Evolutionary conservation across 192 early-diverging fungal genomes (phyloP).

Genomic region (Backusella liffmaniae): DNA sequence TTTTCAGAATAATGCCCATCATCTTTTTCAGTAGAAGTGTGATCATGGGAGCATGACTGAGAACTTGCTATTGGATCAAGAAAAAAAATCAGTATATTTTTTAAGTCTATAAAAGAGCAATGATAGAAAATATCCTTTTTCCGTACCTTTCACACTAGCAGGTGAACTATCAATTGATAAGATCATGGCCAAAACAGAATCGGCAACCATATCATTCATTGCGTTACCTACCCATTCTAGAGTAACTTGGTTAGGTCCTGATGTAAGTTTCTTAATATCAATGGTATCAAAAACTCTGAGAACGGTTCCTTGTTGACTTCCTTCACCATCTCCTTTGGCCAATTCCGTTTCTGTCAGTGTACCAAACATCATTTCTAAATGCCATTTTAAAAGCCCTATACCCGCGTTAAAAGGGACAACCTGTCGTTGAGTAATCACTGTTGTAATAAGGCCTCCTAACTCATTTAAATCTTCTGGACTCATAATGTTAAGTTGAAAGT

Average conservation of each 20-base stretch:
- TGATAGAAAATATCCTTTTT: not conserved
- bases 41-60: conserved; percentile 19
- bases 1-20: not conserved
- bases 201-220: conserved; percentile 95
- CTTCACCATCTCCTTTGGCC: conserved; percentile 4
- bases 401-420: conserved; percentile 74
- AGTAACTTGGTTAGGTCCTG: conserved; percentile 60
- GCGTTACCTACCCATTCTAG: conserved; percentile 92
- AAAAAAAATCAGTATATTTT: not conserved
- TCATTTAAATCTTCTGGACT: conserved; percentile 78
- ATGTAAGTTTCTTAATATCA: conserved; percentile 60
- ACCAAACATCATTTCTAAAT: conserved; percentile 96
- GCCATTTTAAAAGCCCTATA: conserved; percentile 79
- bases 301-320: conserved; percentile 25
- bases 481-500: conserved; percentile 89
- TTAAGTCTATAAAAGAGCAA: not conserved
- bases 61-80: conserved; percentile 18
- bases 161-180: conserved; percentile 83
- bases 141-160: conserved; percentile 76
- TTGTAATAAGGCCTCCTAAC: conserved; percentile 70
- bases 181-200: conserved; percentile 86
- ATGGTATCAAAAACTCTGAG: conserved; percentile 73
- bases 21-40: conserved; percentile 12
- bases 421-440: conserved; percentile 77
- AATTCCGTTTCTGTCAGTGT: conserved; percentile 49